Percentiles rank a stretch among this genome's conserved stretches.
phyloP scores from a whole-genome alignment of 2,329 filamentous ascomycete species.

The Cladosporium phlei region DNA sequence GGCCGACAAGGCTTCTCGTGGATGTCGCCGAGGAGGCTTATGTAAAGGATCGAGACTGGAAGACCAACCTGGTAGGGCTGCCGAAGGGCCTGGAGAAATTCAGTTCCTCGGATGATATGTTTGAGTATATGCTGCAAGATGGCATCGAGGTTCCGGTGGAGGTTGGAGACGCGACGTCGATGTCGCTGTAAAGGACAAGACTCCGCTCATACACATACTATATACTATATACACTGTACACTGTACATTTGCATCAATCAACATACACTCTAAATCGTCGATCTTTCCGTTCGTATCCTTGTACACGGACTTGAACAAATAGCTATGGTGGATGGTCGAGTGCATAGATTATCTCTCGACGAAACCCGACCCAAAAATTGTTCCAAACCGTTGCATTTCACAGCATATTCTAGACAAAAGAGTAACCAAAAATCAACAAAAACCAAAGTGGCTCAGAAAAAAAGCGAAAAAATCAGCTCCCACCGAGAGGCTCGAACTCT shows the following conservation, averaged over 20 bases:
- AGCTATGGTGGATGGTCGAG: too few species aligned
- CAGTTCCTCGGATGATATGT: conserved; percentile 4
- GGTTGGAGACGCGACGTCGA: conserved; percentile 13
- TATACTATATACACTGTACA: too few species aligned
- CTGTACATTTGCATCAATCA: too few species aligned
- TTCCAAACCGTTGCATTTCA: too few species aligned
- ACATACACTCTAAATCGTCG: too few species aligned
- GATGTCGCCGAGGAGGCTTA: conserved; percentile 22
- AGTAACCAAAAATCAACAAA: too few species aligned
- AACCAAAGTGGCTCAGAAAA: neutral
- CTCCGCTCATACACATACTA: too few species aligned
- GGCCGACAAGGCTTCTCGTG: conserved; percentile 16
- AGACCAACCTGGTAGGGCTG: conserved; percentile 14
- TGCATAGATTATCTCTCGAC: too few species aligned
- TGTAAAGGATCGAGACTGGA: conserved; percentile 22
- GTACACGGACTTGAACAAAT: too few species aligned
- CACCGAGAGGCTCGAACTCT: conserved; percentile 32
- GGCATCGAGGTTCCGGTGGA: conserved; percentile 24
- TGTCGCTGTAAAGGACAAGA: neutral
- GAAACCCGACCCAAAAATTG: too few species aligned
- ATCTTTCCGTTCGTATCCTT: too few species aligned
- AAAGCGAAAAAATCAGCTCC: conserved; percentile 16
- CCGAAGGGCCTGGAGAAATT: neutral
- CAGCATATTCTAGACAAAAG: too few species aligned
- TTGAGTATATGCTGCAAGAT: conserved; percentile 20